phyloP scores from a whole-genome alignment of 164 flowering plant genomes.

The Vitis rupestris region DNA sequence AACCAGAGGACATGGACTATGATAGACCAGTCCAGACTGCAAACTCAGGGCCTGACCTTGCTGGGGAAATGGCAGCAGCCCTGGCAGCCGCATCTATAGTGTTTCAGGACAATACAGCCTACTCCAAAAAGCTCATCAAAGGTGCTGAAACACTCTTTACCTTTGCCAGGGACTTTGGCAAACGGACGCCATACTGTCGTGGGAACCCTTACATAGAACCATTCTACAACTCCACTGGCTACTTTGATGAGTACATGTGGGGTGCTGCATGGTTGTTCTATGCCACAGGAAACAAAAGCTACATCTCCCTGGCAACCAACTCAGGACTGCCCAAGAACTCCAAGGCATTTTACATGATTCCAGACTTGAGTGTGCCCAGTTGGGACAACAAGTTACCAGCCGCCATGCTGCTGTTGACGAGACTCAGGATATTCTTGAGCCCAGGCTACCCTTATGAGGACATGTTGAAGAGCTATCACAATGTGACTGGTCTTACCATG shows the following conservation, averaged over 20 bases:
- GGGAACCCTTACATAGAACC: conserved; percentile 40
- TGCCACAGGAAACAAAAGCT: conserved; percentile 68
- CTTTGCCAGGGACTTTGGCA: conserved; percentile 50
- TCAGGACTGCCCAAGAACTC: conserved; percentile 45
- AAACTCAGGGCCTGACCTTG: conserved; percentile 58
- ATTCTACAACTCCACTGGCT: conserved; percentile 65
- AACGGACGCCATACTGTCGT: conserved; percentile 30
- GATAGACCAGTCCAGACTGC: conserved; percentile 26
- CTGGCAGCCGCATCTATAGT: conserved; percentile 87
- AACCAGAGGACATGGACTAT: conserved; percentile 85
- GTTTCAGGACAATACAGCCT: conserved; percentile 51
- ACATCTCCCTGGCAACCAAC: conserved; percentile 58
- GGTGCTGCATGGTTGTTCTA: conserved; percentile 77
- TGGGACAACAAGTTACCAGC: conserved; percentile 43
- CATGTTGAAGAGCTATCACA: conserved; percentile 54
- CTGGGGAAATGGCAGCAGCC: conserved; percentile 86
- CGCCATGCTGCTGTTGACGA: conserved; percentile 32
- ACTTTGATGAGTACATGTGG: conserved; percentile 89
- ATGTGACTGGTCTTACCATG: conserved; percentile 55
- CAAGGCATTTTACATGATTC: conserved; percentile 29
- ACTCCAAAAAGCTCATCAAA: conserved; percentile 56
- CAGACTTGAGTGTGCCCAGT: conserved; percentile 19
- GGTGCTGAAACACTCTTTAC: conserved; percentile 58
- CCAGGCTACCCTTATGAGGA: conserved; percentile 62
- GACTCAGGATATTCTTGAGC: conserved; percentile 30